A percentile compares a stretch with the other conserved stretches of the same genome.
These are phyloP conservation scores for Meira nashicola DNA, from an alignment of 1,284 basidiomycete species.

Conservation along the genomic window DNA sequence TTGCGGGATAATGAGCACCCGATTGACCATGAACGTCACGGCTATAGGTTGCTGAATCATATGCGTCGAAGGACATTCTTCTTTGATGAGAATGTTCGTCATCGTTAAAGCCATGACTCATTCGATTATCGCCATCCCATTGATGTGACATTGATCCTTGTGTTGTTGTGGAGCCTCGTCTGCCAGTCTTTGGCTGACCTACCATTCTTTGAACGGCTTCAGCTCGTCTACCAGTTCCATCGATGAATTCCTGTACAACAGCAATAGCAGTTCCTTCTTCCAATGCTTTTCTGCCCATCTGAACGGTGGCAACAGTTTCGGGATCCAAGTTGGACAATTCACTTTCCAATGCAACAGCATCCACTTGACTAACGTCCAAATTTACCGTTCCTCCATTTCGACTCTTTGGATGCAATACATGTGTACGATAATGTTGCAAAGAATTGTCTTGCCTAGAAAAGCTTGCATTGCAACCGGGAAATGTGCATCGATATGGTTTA, in stretches of 20 bases:
- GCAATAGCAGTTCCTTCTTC: constrained; percentile 48
- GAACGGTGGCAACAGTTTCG: constrained; percentile 33
- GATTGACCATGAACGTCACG: no score
- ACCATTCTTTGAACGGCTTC: constrained; percentile 13
- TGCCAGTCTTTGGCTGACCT: constrained; percentile 4
- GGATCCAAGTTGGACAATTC: constrained; percentile 26
- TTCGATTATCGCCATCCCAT: no score
- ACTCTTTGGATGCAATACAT: constrained; percentile 44
- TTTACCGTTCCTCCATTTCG: constrained; percentile 27
- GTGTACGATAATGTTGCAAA: constrained; percentile 50
- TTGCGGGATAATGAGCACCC: no score
- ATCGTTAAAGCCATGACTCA: background rate
- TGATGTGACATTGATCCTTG: no score
- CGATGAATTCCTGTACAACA: constrained; percentile 34
- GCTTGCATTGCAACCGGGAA: constrained; percentile 49
- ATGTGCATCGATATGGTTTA: constrained; percentile 61
- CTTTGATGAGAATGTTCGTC: background rate
- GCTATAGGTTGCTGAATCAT: no score
- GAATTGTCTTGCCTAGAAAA: constrained; percentile 53
- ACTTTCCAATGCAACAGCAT: constrained; percentile 15
- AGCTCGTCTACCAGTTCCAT: background rate
- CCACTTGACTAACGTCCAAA: constrained; percentile 15
- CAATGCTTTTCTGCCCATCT: constrained; percentile 37
- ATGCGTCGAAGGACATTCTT: no score
- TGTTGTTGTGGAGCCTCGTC: background rate